Conservation (phyloP, 1,284 basidiomycete species). For the Naganishia sp. region DNA sequence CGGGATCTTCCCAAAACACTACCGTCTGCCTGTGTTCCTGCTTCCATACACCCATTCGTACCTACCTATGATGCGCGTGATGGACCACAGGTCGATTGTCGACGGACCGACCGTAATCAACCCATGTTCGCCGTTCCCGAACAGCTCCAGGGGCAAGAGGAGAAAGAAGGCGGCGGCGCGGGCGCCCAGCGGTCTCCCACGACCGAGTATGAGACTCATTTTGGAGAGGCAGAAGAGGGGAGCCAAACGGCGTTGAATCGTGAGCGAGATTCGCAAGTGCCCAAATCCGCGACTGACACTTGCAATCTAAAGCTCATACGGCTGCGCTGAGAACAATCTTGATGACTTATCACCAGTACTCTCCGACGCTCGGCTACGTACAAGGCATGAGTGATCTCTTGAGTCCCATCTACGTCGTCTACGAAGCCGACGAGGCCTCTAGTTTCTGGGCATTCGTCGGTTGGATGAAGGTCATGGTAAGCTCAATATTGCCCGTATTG, state of each 20-base stretch:
- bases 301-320: slow-evolving; percentile 43
- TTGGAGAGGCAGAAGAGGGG: slow-evolving; percentile 64
- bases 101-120: slow-evolving; percentile 91
- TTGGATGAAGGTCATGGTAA: slow-evolving; percentile 91
- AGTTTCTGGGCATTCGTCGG: slow-evolving; percentile 96
- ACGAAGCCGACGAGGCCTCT: slow-evolving; percentile 80
- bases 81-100: slow-evolving; percentile 85
- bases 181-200: slow-evolving; percentile 33
- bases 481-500: slow-evolving; percentile 38
- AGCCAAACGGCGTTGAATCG: slow-evolving; percentile 77
- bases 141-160: slow-evolving; percentile 41
- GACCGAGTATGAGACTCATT: slow-evolving; percentile 35
- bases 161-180: slow-evolving; percentile 47
- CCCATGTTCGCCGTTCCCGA: slow-evolving; percentile 70
- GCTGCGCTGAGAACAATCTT: slow-evolving; percentile 61
- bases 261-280: slow-evolving; percentile 32
- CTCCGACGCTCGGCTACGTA: slow-evolving; percentile 71
- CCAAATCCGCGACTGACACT: background rate
- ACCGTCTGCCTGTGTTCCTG: background rate
- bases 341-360: slow-evolving; percentile 89
- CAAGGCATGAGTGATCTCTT: slow-evolving; percentile 91
- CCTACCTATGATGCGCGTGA: background rate
- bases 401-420: slow-evolving; percentile 88
- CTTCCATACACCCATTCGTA: background rate
- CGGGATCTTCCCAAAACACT: slow-evolving; percentile 24